Evolutionary conservation across 2,329 filamentous ascomycete genomes (phyloP).

Genomic region (Penicillium psychrosexuale): DNA sequence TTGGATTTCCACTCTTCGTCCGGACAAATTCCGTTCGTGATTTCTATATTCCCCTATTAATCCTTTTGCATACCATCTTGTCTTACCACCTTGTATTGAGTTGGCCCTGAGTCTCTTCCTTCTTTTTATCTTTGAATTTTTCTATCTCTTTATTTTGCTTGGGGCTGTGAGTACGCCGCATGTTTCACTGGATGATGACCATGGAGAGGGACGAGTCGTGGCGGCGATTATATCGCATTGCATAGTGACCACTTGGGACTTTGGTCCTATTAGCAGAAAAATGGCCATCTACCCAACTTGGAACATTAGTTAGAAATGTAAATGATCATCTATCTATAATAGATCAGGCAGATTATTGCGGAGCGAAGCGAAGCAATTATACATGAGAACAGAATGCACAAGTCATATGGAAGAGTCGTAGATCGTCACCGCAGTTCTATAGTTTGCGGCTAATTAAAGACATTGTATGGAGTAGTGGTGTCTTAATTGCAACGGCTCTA

Average conservation of each 20-base stretch:
- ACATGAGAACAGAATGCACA: background rate
- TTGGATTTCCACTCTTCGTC: constrained; percentile 23
- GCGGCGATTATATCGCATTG: background rate
- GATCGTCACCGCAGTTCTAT: too few relatives aligned
- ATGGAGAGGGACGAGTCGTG: constrained; percentile 1
- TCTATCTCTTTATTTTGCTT: constrained; percentile 16
- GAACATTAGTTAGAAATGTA: background rate
- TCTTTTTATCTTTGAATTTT: constrained; percentile 18
- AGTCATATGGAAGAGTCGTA: too few relatives aligned
- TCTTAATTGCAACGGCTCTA: background rate
- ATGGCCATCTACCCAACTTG: background rate
- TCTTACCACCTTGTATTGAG: constrained; percentile 40
- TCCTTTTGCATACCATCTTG: constrained; percentile 24
- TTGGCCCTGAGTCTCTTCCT: constrained; percentile 35
- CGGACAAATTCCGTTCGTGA: constrained; percentile 27
- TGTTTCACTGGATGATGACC: constrained; percentile 8
- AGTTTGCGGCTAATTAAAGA: too few relatives aligned
- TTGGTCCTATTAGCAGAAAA: constrained; percentile 8
- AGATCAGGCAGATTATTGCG: background rate
- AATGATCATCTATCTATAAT: background rate
- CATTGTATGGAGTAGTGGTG: too few relatives aligned
- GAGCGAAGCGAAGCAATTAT: background rate
- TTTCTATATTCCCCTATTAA: constrained; percentile 29
- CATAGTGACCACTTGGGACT: constrained; percentile 1
- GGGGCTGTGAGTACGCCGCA: constrained; percentile 9